These are phyloP conservation scores for Fusarium guadeloupense DNA, from an alignment of 2,329 filamentous ascomycete genomes.

Conservation along the genomic window DNA sequence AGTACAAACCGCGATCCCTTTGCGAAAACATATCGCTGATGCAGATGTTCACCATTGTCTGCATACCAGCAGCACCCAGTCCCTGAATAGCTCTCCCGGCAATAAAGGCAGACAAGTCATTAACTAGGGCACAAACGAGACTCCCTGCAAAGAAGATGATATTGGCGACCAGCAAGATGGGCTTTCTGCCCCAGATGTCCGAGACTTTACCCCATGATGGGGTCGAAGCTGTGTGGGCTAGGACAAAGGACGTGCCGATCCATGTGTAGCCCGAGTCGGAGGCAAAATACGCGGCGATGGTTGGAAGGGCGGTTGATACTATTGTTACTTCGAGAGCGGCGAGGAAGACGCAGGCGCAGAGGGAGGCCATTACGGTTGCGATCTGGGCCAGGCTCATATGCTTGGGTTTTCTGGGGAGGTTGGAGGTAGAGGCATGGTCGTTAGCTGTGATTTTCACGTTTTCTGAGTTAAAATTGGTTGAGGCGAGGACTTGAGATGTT, in stretches of 20 bases:
- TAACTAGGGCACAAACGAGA: conserved; percentile 57
- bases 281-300: conserved; percentile 66
- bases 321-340: conserved; percentile 64
- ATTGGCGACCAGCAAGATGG: conserved; percentile 58
- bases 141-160: conserved; percentile 63
- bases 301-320: conserved; percentile 69
- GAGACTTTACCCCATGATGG: conserved; percentile 75
- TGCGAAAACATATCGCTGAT: conserved; percentile 63
- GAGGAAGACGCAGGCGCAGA: conserved; percentile 54
- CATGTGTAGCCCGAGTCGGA: conserved; percentile 76
- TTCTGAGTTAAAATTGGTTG: no score
- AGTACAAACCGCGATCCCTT: conserved; percentile 56
- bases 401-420: conserved; percentile 15
- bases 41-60: conserved; percentile 62
- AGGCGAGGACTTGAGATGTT: not conserved
- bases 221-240: conserved; percentile 72
- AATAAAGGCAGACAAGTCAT: conserved; percentile 53
- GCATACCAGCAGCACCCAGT: conserved; percentile 60
- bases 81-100: conserved; percentile 59
- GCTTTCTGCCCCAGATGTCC: conserved; percentile 68
- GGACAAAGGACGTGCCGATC: conserved; percentile 79
- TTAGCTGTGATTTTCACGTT: not conserved
- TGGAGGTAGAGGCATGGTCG: not conserved
- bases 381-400: conserved; percentile 32
- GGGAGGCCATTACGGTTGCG: conserved; percentile 49